Evolutionary conservation across 1,139 yeast species (phyloP), one percentile per base, ranked within the genome.

Genomic region (Blastobotrys malaysiensis): DNA sequence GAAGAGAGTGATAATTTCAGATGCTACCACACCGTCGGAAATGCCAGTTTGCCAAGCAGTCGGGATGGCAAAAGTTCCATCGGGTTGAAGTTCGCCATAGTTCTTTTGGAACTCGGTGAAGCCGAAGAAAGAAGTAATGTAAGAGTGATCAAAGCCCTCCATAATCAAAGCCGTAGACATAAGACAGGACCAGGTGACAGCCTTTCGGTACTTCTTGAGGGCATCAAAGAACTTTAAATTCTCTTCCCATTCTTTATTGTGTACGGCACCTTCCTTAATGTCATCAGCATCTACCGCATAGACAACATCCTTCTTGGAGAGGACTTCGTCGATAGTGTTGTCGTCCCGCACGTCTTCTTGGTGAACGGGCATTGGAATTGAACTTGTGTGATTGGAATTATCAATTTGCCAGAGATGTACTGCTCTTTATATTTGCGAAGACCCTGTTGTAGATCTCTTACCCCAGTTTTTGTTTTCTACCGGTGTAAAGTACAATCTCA

Each of bases 31-130:
- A 20, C 73, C 70, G 71, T 73, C 71, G 18, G 71, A 63, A 48
- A 77, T 65, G 5, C 71, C 77, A 47, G 77, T 68, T 59, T 76
- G 79, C 79, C 78, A 75, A n/a, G 64, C 60, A 18, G 78, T 76
- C 2, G 74, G 65, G 16, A 77, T 59, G 49, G 69, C 67, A 55
- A 68, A 74, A 11, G 69, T 71, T 9, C 64, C 64, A 1, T 65
- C 66, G 20, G 77, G 60, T 16, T 19, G 43, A 13, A 26, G 44
- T 9, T 19, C 48, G 18, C 54, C 54, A 19, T 46, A 52, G 13
- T 48, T 45, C 22, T 36, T 19, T 43, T 44, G 45, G 21, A 52
- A 52, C 31, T 47, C 21, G 5, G 54, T 51, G 31, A 47, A 51
- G 61, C 5, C 77, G 60, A 69, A 76, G 62, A 78, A 71, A 7